A percentile compares a stretch with the other conserved stretches of the same genome.
These are phyloP conservation scores for Tolypocladium amazonense DNA, from an alignment of 2,329 filamentous ascomycete species.

Conservation along the genomic window DNA sequence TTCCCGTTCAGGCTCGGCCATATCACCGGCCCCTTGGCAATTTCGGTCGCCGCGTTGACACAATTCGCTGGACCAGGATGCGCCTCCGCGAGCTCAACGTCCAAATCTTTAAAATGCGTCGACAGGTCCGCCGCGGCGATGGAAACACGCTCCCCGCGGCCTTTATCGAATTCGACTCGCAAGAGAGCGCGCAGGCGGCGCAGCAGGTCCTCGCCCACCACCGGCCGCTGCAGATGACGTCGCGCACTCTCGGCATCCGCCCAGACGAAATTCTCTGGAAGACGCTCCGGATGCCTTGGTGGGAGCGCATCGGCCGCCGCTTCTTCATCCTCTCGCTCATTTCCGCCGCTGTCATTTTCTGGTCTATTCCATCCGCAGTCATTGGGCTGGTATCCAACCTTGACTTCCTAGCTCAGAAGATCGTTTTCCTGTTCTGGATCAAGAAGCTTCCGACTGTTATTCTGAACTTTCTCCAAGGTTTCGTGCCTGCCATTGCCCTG, in stretches of 20 bases:
- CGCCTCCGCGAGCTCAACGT: conserved; percentile 27
- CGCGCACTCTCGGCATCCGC: conserved; percentile 71
- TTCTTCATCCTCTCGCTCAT: conserved; percentile 63
- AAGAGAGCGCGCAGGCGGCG: conserved; percentile 76
- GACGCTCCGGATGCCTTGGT: conserved; percentile 75
- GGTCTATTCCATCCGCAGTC: conserved; percentile 63
- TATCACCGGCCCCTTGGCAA: conserved; percentile 58
- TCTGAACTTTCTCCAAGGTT: conserved; percentile 72
- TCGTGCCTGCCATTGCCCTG: conserved; percentile 70
- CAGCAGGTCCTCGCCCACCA: conserved; percentile 84
- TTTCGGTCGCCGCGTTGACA: conserved; percentile 83
- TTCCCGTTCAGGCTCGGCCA: conserved; percentile 63
- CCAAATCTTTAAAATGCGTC: conserved; percentile 53
- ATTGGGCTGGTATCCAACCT: conserved; percentile 86
- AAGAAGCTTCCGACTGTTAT: conserved; percentile 58
- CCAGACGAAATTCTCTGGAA: conserved; percentile 82
- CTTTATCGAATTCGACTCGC: conserved; percentile 81
- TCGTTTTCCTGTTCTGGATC: conserved; percentile 66
- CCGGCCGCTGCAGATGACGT: conserved; percentile 75
- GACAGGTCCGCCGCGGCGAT: conserved; percentile 62
- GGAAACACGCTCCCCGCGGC: conserved; percentile 61
- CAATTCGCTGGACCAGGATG: conserved; percentile 77
- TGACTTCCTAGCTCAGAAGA: conserved; percentile 50
- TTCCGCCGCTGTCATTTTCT: conserved; percentile 74
- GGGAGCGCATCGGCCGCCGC: conserved; percentile 68